Evolutionary conservation across 352 stramenopile species (phyloP).

Genomic region (Thalassiosira hispida): DNA sequence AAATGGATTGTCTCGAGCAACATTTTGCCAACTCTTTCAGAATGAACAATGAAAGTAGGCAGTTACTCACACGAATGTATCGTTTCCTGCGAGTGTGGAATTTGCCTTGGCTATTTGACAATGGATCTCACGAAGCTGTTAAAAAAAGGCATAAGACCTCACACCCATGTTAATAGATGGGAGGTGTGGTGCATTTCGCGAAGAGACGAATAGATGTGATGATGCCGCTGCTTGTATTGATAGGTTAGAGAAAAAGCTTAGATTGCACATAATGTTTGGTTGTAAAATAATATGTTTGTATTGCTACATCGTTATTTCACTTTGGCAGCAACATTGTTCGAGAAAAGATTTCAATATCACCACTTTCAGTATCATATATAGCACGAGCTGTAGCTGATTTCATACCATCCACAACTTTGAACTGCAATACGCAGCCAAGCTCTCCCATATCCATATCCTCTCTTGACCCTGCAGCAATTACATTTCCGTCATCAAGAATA

Average conservation of each 20-base stretch:
- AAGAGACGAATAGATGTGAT: too few relatives aligned
- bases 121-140: constrained; percentile 3
- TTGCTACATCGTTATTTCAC: not conserved
- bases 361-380: constrained; percentile 49
- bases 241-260: not conserved
- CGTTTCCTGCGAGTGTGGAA: not conserved
- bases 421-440: constrained; percentile 51
- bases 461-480: constrained; percentile 61
- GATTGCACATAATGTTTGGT: not conserved
- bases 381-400: constrained; percentile 44
- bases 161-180: not conserved
- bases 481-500: constrained; percentile 49
- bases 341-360: constrained; percentile 40
- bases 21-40: too few relatives aligned
- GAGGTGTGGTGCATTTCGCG: not conserved
- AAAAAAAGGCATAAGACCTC: not conserved
- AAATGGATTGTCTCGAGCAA: too few relatives aligned
- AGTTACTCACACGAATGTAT: too few relatives aligned
- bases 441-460: constrained; percentile 57
- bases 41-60: too few relatives aligned
- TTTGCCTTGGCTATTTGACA: constrained; percentile 1
- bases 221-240: too few relatives aligned
- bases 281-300: not conserved
- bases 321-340: constrained; percentile 37
- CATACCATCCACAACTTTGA: constrained; percentile 32